Evolutionary conservation across 495 filamentous ascomycete genomes (phyloP).

Genomic region (Penicillium argentinense): DNA sequence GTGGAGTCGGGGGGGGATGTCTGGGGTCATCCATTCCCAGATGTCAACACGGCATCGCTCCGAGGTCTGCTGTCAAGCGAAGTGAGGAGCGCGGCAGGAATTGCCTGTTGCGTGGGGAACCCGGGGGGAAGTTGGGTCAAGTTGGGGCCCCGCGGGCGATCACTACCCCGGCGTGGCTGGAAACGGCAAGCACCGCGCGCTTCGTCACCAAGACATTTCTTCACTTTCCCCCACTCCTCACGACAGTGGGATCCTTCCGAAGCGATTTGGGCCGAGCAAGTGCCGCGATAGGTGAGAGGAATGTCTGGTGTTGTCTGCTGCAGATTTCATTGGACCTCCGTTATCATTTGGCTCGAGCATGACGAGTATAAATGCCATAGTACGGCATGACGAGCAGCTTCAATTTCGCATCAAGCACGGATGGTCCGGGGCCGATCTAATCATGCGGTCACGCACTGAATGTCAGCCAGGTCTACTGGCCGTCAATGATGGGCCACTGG

Average conservation of each 20-base stretch:
- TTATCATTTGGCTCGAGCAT: too few species aligned
- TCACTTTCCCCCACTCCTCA: too few species aligned
- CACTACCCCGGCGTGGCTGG: not conserved
- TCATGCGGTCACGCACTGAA: not conserved
- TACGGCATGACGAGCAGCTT: too few species aligned
- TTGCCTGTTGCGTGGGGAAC: not conserved
- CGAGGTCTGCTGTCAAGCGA: not conserved
- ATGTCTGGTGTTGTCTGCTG: too few species aligned
- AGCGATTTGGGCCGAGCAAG: too few species aligned
- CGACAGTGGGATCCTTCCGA: too few species aligned
- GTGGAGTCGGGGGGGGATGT: not conserved
- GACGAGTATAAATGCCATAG: too few species aligned
- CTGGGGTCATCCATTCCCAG: not conserved
- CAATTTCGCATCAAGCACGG: too few species aligned
- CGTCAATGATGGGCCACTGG: conserved; percentile 4
- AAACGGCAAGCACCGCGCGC: not conserved
- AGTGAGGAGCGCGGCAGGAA: not conserved
- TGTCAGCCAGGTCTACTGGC: conserved; percentile 2
- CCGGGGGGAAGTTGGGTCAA: not conserved
- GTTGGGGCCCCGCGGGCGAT: not conserved
- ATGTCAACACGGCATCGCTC: not conserved
- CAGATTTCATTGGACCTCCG: too few species aligned
- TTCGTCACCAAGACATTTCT: too few species aligned
- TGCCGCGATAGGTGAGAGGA: too few species aligned
- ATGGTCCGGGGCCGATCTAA: not conserved